Evolutionary conservation across 495 filamentous ascomycete species (phyloP), one percentile per base, ranked within the genome.

Genomic region (Jackrogersella multiformis): DNA sequence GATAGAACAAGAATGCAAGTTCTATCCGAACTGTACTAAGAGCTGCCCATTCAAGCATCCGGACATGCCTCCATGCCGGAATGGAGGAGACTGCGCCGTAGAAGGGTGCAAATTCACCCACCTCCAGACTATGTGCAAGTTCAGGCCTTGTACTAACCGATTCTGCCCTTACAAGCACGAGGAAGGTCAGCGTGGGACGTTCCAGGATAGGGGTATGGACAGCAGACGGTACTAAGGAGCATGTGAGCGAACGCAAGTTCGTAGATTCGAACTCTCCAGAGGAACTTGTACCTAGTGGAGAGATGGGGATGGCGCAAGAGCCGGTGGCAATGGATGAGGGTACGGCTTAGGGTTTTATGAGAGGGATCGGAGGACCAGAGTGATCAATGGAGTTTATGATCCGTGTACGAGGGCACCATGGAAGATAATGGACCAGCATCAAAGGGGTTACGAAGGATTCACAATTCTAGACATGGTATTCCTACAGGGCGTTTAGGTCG

Each of bases 241-340:
- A 93, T 77, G 87, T 97, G 53, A 97, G 93, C 75, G 94, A 98
- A 74, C 83, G 94, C 66, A 97, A 96, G 69, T 97, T 97, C 80
- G 87, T 96, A 45, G 85, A 86, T n/a, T 87, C 92, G 34, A 67
- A 79, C 74, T 68, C 82, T 41, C 15, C 82, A 21, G 93, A 96
- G 78, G 92, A 97, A 74, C 75, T 96, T 60, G 84, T 92, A 44
- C 90, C 92, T 0, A 91, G 85, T 8, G 68, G 66, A n/a, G n/a
- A n/a, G 36, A 74, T 72, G 6, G 21, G 9, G 26, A 39, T 63
- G 57, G 20, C 44, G 52, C 54, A 71, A 65, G 66, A 76, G 62
- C 15, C 62, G 23, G 32, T 39, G 13, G 56, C 52, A 8, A 59
- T 58, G 51, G 54, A 61, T 36, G 56, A 64, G 41, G 45, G 52